These are phyloP conservation scores for Penicillium mononematosum DNA, from an alignment of 495 filamentous ascomycete genomes.

Conservation along the genomic window DNA sequence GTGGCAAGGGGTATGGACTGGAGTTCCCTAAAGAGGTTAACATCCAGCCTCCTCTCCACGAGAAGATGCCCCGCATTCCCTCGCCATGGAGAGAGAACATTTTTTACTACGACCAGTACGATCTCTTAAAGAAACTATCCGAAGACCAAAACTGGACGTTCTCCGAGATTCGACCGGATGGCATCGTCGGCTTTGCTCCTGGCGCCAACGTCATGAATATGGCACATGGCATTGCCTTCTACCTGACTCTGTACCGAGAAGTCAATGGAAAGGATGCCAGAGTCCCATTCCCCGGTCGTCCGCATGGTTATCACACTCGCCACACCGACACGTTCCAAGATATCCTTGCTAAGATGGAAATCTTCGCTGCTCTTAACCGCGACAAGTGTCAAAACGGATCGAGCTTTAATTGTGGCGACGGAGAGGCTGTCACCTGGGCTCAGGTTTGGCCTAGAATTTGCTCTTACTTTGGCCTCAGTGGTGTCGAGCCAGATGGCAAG, in stretches of 20 bases:
- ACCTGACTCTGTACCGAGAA: constrained; percentile 32
- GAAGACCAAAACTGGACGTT: constrained; percentile 38
- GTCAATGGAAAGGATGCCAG: constrained; percentile 22
- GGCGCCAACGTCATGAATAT: constrained; percentile 42
- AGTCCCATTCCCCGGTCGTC: constrained; percentile 36
- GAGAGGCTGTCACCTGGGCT: constrained; percentile 30
- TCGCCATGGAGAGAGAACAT: constrained; percentile 36
- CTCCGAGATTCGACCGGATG: constrained; percentile 44
- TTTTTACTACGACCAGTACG: constrained; percentile 48
- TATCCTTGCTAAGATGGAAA: constrained; percentile 36
- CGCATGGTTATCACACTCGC: constrained; percentile 18
- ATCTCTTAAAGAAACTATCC: constrained; percentile 32
- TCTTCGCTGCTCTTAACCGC: constrained; percentile 32
- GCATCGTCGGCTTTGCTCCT: constrained; percentile 45
- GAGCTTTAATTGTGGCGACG: constrained; percentile 38
- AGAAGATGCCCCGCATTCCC: constrained; percentile 40
- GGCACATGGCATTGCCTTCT: constrained; percentile 39
- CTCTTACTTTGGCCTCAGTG: constrained; percentile 39
- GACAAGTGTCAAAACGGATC: constrained; percentile 18
- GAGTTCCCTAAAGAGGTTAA: constrained; percentile 33
- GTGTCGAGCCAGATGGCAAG: constrained; percentile 14
- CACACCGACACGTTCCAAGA: constrained; percentile 40
- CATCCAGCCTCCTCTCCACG: constrained; percentile 33
- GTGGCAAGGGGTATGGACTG: constrained; percentile 44
- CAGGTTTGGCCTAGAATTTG: constrained; percentile 37